phyloP scores from a whole-genome alignment of 2,329 filamentous ascomycete genomes.

The Hypoxylon sp. region DNA sequence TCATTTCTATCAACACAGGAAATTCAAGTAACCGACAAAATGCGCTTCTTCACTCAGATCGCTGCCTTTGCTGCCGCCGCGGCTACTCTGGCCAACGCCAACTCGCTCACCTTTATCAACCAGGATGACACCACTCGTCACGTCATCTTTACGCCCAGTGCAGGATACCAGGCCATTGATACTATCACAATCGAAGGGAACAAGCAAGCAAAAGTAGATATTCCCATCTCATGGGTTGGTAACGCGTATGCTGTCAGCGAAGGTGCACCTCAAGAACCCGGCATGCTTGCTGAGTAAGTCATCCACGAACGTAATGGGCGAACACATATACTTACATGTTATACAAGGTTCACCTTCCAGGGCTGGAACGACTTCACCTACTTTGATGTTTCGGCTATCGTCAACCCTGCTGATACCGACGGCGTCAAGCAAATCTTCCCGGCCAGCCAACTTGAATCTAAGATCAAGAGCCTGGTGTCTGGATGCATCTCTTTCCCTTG shows the following conservation, averaged over 20 bases:
- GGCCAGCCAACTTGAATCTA: conserved; percentile 44
- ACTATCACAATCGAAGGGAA: conserved; percentile 59
- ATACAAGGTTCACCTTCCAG: conserved; percentile 60
- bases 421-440: conserved; percentile 71
- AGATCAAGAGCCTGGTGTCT: conserved; percentile 58
- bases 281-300: conserved; percentile 66
- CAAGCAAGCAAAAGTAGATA: conserved; percentile 58
- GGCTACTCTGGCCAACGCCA: conserved; percentile 62
- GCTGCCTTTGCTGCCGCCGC: conserved; percentile 60
- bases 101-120: conserved; percentile 70
- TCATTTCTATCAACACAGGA: conserved; percentile 41
- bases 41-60: conserved; percentile 67
- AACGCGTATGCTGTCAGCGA: conserved; percentile 67
- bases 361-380: conserved; percentile 65
- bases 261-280: conserved; percentile 59
- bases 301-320: background rate
- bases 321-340: conserved; percentile 21
- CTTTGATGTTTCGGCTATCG: conserved; percentile 73
- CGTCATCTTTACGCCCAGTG: conserved; percentile 65
- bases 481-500: conserved; percentile 69
- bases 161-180: conserved; percentile 55
- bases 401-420: conserved; percentile 64
- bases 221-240: conserved; percentile 63
- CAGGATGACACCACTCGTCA: conserved; percentile 67
- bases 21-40: conserved; percentile 60